These are phyloP conservation scores for Melampsora occidentalis DNA, from an alignment of 1,284 basidiomycete genomes.

Conservation along the genomic window DNA sequence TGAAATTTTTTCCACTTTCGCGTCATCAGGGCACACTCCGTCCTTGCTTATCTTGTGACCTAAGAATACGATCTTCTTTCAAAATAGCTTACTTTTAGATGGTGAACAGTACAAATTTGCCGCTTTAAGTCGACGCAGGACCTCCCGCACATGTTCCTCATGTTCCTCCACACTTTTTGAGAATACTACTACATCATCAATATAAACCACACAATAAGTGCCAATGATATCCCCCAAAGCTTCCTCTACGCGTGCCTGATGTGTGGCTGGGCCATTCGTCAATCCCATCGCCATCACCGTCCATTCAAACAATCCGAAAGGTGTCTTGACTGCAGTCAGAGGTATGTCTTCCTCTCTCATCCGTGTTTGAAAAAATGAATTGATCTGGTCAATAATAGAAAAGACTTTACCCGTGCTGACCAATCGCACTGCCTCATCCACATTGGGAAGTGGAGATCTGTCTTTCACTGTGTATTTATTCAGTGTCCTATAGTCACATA, in stretches of 20 bases:
- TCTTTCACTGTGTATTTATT: conserved; percentile 46
- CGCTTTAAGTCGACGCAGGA: neutral
- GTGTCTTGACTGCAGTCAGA: conserved; percentile 56
- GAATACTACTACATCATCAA: conserved; percentile 59
- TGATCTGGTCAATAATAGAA: conserved; percentile 57
- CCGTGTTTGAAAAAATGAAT: no score
- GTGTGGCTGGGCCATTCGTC: conserved; percentile 55
- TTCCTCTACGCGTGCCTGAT: conserved; percentile 47
- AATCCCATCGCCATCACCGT: conserved; percentile 57
- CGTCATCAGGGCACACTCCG: conserved; percentile 53
- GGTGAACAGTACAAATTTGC: conserved; percentile 8
- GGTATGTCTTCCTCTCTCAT: conserved; percentile 55
- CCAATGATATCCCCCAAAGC: conserved; percentile 51
- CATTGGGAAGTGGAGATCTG: conserved; percentile 39
- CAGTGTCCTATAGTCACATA: conserved; percentile 38
- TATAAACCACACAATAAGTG: conserved; percentile 56
- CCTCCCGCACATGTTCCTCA: neutral
- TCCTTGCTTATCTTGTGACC: conserved; percentile 53
- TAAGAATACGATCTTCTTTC: conserved; percentile 51
- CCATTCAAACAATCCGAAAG: conserved; percentile 57
- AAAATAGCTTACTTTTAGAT: conserved; percentile 48
- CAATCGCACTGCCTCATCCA: neutral
- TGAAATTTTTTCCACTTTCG: conserved; percentile 53
- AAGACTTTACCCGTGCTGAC: conserved; percentile 49
- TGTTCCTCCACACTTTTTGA: conserved; percentile 55